phyloP scores from a whole-genome alignment of 176 grass and related monocot species.

The Areca catechu region DNA sequence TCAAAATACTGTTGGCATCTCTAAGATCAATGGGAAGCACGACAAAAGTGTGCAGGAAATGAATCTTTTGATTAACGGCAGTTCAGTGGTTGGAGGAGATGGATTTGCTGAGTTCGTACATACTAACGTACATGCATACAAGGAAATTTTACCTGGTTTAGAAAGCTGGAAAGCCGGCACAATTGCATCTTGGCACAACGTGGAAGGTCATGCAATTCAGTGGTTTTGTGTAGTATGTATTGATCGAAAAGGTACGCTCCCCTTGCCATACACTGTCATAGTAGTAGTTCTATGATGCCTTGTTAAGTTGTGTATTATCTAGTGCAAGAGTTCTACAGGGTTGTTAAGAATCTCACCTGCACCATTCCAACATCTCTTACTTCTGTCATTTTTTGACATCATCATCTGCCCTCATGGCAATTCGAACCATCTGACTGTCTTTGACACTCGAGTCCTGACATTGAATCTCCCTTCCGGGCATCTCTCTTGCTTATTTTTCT shows the following conservation, averaged over 20 bases:
- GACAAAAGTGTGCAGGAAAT: conserved; percentile 43
- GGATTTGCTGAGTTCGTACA: conserved; percentile 36
- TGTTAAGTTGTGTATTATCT: too few relatives aligned
- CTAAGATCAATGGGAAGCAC: conserved; percentile 66
- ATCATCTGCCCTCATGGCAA: too few relatives aligned
- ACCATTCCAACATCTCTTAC: too few relatives aligned
- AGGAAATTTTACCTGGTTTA: conserved; percentile 57
- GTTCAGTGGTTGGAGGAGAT: conserved; percentile 32
- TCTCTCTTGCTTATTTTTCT: too few relatives aligned
- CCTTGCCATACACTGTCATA: not conserved
- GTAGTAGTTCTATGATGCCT: too few relatives aligned
- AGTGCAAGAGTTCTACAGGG: too few relatives aligned
- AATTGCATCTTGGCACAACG: conserved; percentile 74
- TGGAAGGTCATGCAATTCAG: conserved; percentile 62
- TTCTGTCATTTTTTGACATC: too few relatives aligned
- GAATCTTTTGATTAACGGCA: conserved; percentile 66
- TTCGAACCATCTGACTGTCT: too few relatives aligned
- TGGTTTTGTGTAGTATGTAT: conserved; percentile 87
- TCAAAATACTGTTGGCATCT: conserved; percentile 26
- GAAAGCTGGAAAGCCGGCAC: conserved; percentile 90
- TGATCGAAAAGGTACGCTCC: conserved; percentile 58
- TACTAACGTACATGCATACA: conserved; percentile 31
- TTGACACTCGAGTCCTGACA: too few relatives aligned
- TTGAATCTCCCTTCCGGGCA: too few relatives aligned
- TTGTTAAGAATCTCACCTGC: too few relatives aligned